Evolutionary conservation across 2,329 filamentous ascomycete genomes (phyloP).

Genomic region (Thielaviopsis ethacetica): DNA sequence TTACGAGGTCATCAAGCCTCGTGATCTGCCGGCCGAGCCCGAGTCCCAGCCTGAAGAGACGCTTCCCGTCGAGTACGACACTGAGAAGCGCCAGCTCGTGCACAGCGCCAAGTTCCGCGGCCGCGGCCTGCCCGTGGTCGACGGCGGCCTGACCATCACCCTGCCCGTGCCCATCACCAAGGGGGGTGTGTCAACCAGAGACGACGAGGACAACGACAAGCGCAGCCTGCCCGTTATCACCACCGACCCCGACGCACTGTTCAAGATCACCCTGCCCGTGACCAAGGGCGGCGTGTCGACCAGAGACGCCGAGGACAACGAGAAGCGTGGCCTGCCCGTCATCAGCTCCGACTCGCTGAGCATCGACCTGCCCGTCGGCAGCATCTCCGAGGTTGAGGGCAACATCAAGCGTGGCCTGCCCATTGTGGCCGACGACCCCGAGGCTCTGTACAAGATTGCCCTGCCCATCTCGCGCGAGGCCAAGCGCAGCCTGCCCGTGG

Average conservation of each 20-base stretch:
- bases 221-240: neutral
- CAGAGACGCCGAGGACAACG: neutral
- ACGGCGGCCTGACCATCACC: slow-evolving; percentile 1
- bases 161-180: slow-evolving; percentile 3
- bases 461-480: slow-evolving; percentile 1
- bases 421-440: slow-evolving; percentile 6
- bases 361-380: neutral
- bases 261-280: slow-evolving; percentile 5
- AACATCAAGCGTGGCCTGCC: slow-evolving; percentile 4
- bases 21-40: neutral
- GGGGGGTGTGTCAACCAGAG: neutral
- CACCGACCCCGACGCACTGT: neutral
- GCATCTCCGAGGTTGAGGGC: neutral
- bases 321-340: slow-evolving; percentile 7
- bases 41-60: neutral
- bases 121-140: neutral
- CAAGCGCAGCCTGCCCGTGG: slow-evolving; percentile 5
- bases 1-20: slow-evolving; percentile 1
- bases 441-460: slow-evolving; percentile 8
- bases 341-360: slow-evolving; percentile 3
- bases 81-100: slow-evolving; percentile 1
- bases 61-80: neutral
- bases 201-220: neutral
- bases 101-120: neutral
- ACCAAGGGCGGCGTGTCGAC: neutral